Evolutionary conservation across 2,329 filamentous ascomycete species (phyloP), one percentile per base, ranked within the genome.

Genomic region (Bipolaris bicolor): DNA sequence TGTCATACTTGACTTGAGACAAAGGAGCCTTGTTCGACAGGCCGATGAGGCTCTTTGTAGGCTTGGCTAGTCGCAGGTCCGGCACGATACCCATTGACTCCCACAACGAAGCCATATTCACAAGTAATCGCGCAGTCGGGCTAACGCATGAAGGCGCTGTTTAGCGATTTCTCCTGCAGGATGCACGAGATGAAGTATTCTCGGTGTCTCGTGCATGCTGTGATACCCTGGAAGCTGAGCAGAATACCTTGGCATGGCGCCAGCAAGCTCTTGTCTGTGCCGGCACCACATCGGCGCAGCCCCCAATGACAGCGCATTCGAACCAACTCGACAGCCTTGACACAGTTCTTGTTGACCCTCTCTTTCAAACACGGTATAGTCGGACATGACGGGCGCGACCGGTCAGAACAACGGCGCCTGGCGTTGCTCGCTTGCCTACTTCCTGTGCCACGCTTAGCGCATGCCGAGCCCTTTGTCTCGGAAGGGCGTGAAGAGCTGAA

Each of bases 361-460:
- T 15, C 33, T 9, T 15, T 37, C 20, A 22, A 33, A 36, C 15
- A 43, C 24, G 24, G 39, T 5, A 22, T 39, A 33, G 33, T 33
- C 16, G 13, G 31, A 29, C 29, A 18, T 13, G 39, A 24, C 10
- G 39, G 26, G 26, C 26, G 18, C 10, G 43, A 47, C 54, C 49
- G 36, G 54, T 47, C 43, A 52, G 24, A 7, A 34, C 29, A 37
- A 5, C 7, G 26, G 33, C 41, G 36, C 39, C 20, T 47, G 31
- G 45, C 29, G 3, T 41, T 33, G 15, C 43, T 52, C 37, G 49
- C 49, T n/a, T 7, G 22, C 7, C 49, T 43, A 37, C 29, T n/a
- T 29, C 24, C 54, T 20, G 44, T 29, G 55, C 50, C 50, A 40
- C 33, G 11, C 50, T 45, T 57, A 45, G 55, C 50, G 16, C 44